phyloP scores from a whole-genome alignment of 2,329 filamentous ascomycete genomes.

The Trichoderma asperellum region DNA sequence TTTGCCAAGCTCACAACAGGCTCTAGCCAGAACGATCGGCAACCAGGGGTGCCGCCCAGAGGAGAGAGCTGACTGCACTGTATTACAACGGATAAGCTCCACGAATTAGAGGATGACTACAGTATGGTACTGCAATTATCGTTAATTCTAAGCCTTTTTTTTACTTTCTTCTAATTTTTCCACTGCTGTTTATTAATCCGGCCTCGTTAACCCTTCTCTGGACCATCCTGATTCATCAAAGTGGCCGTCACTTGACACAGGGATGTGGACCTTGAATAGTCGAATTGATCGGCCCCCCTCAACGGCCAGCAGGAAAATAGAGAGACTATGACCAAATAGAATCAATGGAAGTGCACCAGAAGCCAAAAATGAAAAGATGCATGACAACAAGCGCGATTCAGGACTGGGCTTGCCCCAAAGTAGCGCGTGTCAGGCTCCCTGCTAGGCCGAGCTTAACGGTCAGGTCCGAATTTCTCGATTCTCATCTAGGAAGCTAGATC shows the following conservation, averaged over 20 bases:
- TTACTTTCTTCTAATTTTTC: not conserved
- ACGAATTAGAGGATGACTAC: not conserved
- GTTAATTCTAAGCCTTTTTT: not conserved
- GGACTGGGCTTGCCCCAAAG: not conserved
- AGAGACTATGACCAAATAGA: not conserved
- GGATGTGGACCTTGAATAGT: not conserved
- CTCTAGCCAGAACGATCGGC: slow-evolving; percentile 2
- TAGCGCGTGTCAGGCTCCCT: slow-evolving; percentile 20
- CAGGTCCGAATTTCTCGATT: slow-evolving; percentile 12
- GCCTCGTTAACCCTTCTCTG: not conserved
- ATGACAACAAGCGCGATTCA: slow-evolving; percentile 1
- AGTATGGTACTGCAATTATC: not conserved
- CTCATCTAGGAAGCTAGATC: slow-evolving; percentile 25
- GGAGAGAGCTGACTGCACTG: not conserved
- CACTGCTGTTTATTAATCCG: not conserved
- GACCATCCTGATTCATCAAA: not conserved
- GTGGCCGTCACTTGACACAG: not conserved
- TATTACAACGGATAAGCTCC: not conserved
- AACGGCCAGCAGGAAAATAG: not conserved
- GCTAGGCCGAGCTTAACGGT: slow-evolving; percentile 20
- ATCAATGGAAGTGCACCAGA: not conserved
- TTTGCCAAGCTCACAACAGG: not conserved
- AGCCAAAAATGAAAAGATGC: slow-evolving; percentile 1
- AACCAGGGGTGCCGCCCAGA: not conserved
- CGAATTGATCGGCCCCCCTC: not conserved